Conservation (phyloP, 1,139 yeast species). For the Scheffersomyces titani region DNA sequence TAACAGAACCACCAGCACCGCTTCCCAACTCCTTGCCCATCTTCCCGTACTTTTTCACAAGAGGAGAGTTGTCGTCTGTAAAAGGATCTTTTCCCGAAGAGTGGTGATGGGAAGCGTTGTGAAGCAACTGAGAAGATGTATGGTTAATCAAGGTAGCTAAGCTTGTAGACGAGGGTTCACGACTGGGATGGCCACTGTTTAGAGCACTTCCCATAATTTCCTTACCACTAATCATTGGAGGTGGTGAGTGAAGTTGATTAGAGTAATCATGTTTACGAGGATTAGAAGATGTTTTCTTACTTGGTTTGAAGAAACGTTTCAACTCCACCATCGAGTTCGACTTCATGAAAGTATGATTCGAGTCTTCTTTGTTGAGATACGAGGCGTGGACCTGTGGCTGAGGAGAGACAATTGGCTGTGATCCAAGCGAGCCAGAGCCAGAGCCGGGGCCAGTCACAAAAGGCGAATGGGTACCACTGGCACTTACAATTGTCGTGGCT, state of each 20-base stretch:
- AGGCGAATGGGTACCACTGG: not conserved
- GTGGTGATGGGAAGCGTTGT: constrained; percentile 34
- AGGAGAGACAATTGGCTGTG: not conserved
- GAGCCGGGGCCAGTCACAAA: not conserved
- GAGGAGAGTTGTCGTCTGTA: constrained; percentile 58
- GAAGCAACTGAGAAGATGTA: constrained; percentile 44
- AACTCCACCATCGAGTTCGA: constrained; percentile 44
- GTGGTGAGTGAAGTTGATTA: constrained; percentile 34
- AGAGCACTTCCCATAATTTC: constrained; percentile 1
- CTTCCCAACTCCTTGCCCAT: constrained; percentile 90
- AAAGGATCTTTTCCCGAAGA: constrained; percentile 40
- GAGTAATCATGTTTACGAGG: constrained; percentile 25
- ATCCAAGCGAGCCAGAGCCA: not conserved
- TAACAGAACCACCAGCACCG: constrained; percentile 98
- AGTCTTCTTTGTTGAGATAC: constrained; percentile 25
- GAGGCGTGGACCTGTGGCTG: constrained; percentile 10
- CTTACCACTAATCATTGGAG: constrained; percentile 20
- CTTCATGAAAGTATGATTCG: constrained; percentile 32
- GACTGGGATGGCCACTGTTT: constrained; percentile 16
- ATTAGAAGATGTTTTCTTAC: constrained; percentile 29
- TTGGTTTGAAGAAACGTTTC: constrained; percentile 43
- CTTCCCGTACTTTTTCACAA: constrained; percentile 84
- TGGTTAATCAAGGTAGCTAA: constrained; percentile 47
- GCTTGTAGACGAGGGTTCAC: constrained; percentile 43
- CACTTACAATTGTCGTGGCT: not conserved